Conservation (phyloP, 2,329 filamentous ascomycete genomes). For the Endocalyx cinctus region DNA sequence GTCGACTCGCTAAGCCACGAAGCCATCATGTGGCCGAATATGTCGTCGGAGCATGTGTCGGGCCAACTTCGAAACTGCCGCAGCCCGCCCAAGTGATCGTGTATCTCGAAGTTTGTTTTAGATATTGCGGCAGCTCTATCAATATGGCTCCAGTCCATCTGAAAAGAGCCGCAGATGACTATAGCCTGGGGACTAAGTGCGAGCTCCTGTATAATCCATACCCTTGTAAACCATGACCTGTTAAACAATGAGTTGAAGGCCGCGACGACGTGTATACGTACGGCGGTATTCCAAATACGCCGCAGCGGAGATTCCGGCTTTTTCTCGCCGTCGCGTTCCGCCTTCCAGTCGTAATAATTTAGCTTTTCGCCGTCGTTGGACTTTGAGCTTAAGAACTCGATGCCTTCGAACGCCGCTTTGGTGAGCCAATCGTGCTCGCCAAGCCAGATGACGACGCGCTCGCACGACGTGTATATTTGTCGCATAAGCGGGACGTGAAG, state of each 20-base stretch:
- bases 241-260: slow-evolving; percentile 9
- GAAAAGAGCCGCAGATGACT: slow-evolving; percentile 7
- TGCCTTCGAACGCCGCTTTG: slow-evolving; percentile 1
- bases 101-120: slow-evolving; percentile 4
- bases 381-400: neutral
- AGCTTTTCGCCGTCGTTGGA: slow-evolving; percentile 5
- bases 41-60: slow-evolving; percentile 3
- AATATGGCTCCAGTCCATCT: slow-evolving; percentile 7
- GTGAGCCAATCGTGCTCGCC: slow-evolving; percentile 1
- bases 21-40: slow-evolving; percentile 6
- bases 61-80: slow-evolving; percentile 7
- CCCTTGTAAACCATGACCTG: slow-evolving; percentile 10
- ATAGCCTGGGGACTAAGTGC: slow-evolving; percentile 5
- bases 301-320: neutral
- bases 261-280: neutral
- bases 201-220: slow-evolving; percentile 11
- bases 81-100: slow-evolving; percentile 6
- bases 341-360: slow-evolving; percentile 7
- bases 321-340: slow-evolving; percentile 3
- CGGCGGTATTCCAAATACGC: neutral
- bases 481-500: neutral
- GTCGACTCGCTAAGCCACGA: slow-evolving; percentile 8
- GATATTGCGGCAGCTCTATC: slow-evolving; percentile 4
- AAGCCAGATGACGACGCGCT: neutral
- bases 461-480: neutral